Base-by-base conservation (phyloP, 257 asterid species). In the Linaria vulgaris region DNA sequence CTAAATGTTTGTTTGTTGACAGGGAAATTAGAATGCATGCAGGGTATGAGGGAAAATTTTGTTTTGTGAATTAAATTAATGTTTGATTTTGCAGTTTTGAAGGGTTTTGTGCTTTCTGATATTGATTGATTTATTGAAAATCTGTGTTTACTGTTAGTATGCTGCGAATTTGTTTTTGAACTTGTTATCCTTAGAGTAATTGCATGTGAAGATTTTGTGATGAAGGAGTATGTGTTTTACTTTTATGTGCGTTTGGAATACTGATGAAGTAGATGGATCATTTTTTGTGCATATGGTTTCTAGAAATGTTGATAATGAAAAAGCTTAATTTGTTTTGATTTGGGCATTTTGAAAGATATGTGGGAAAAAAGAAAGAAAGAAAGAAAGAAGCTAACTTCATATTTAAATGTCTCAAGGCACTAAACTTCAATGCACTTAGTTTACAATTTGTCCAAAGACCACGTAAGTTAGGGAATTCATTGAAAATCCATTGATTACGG, bases 21-120 rank as follows among this genome's bases (percentile, higher is more conserved):
- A 34, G 41, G 58, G 37, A 20, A 67, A 47, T 80, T 75, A 66
- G 70, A 45, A 27, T 79, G 72, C 79, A 72, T 74, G 79, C 70
- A 74, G 47, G 59, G 58, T 69, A 60, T 68, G 37, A 59, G 56
- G 46, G 52, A 48, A 47, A 60, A 20, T 17, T 9, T 56, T 9
- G 45, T 43, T 57, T 52, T 54, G 39, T 51, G 8, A 14, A 27
- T 24, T 56, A 49, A 60, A 51, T 66, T 62, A n/a, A 27, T 79
- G 60, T 41, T 41, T 49, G 31, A 21, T 30, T 31, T 46, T 68
- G 37, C 21, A 31, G 21, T 46, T 43, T 3, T 2, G 38, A 48
- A 61, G 61, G 24, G 30, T 46, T 57, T 31, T 62, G 15, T 31
- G 19, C 53, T 54, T 8, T 23, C 15, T 43, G 16, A n/a, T n/a